phyloP scores from a whole-genome alignment of 2,329 filamentous ascomycete species.

The Dryadomyces quercivorus region DNA sequence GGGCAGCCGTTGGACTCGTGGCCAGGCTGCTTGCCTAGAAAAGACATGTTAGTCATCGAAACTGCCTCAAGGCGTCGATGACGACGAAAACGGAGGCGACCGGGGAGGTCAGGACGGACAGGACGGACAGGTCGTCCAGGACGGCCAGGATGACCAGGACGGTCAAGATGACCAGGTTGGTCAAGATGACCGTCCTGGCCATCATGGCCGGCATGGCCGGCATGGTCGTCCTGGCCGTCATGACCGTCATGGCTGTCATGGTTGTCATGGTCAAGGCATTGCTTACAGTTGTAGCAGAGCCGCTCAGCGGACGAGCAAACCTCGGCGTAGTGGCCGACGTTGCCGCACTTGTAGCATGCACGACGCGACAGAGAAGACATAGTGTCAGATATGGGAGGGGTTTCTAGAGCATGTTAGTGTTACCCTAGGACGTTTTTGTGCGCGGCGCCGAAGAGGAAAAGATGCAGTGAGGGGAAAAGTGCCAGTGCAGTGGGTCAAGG shows the following conservation, averaged over 20 bases:
- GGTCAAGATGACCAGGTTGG: background rate
- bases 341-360: conserved; percentile 75
- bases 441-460: background rate
- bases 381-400: conserved; percentile 17
- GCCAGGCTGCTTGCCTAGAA: conserved; percentile 66
- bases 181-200: no score
- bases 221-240: no score
- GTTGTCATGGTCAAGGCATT: no score
- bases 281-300: conserved; percentile 97
- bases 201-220: no score
- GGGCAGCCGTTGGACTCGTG: conserved; percentile 98
- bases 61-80: no score
- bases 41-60: conserved; percentile 12
- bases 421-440: background rate
- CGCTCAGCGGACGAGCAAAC: conserved; percentile 96
- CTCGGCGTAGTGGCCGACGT: conserved; percentile 71
- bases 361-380: conserved; percentile 76
- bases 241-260: no score
- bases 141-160: background rate
- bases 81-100: background rate
- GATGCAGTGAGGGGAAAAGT: background rate
- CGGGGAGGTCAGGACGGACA: background rate
- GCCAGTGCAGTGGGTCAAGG: background rate
- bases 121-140: background rate
- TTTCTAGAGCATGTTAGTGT: conserved; percentile 1